phyloP scores from a whole-genome alignment of 2,329 filamentous ascomycete species.

The Aspergillus neoniger region DNA sequence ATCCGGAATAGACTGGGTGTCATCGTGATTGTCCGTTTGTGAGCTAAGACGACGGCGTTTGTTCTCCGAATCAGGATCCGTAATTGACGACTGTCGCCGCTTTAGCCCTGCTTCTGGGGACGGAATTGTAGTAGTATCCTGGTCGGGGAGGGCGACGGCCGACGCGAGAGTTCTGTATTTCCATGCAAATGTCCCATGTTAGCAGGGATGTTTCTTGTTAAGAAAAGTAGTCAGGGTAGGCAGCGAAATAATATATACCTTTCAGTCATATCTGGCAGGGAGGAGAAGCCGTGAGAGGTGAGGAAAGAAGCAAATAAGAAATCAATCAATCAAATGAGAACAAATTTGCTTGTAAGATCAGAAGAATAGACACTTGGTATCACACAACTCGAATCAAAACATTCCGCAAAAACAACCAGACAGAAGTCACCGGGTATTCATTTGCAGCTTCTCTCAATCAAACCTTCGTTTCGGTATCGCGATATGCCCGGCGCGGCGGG shows the following conservation, averaged over 20 bases:
- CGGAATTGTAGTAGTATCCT: constrained; percentile 23
- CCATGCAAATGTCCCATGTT: not conserved
- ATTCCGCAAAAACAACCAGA: not conserved
- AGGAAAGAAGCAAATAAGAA: not conserved
- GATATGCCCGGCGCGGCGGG: constrained; percentile 11
- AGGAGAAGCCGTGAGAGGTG: not conserved
- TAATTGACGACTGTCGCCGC: constrained; percentile 56
- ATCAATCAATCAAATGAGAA: not conserved
- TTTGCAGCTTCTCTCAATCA: not conserved
- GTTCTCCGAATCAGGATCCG: constrained; percentile 46
- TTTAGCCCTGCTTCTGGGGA: constrained; percentile 46
- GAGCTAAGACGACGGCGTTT: constrained; percentile 57
- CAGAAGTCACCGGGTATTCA: not conserved
- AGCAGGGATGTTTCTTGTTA: not conserved
- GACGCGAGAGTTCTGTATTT: constrained; percentile 49
- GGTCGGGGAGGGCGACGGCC: constrained; percentile 56
- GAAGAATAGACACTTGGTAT: not conserved
- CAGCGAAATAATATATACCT: constrained; percentile 11
- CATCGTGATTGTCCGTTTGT: constrained; percentile 28
- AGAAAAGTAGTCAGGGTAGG: not conserved
- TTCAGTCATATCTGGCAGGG: constrained; percentile 19
- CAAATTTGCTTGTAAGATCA: not conserved
- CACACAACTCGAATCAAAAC: not conserved
- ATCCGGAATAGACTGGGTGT: constrained; percentile 24
- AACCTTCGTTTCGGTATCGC: constrained; percentile 16